A percentile compares a stretch with the other conserved stretches of the same genome.
phyloP scores from a whole-genome alignment of 1,284 basidiomycete species.

The Cryptococcus sp. region DNA sequence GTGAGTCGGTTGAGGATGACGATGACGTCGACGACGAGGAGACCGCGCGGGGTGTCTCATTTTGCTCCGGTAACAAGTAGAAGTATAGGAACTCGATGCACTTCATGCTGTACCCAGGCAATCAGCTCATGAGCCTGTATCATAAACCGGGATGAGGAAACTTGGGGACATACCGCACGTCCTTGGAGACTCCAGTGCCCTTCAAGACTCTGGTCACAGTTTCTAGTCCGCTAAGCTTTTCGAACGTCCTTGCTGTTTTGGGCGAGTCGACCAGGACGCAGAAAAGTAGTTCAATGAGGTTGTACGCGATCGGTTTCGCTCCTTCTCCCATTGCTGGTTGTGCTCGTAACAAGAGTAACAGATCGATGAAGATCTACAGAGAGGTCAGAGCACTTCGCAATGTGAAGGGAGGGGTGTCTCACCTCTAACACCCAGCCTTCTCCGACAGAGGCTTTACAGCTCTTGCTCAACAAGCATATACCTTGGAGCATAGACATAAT shows the following conservation, averaged over 20 bases:
- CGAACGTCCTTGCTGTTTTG: slow-evolving; percentile 70
- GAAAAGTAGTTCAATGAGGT: slow-evolving; percentile 75
- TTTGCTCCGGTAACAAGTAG: slow-evolving; percentile 78
- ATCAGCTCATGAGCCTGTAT: slow-evolving; percentile 1
- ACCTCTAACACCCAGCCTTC: slow-evolving; percentile 73
- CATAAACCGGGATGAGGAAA: not conserved
- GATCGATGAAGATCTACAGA: slow-evolving; percentile 42
- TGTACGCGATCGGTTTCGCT: slow-evolving; percentile 58
- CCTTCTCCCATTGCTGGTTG: slow-evolving; percentile 29
- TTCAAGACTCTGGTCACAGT: slow-evolving; percentile 79
- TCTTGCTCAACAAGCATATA: slow-evolving; percentile 67
- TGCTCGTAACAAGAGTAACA: slow-evolving; percentile 41
- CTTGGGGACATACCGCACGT: slow-evolving; percentile 68
- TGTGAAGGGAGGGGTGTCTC: slow-evolving; percentile 26
- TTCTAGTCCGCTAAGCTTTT: slow-evolving; percentile 72
- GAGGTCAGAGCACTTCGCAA: slow-evolving; percentile 3
- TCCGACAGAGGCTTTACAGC: slow-evolving; percentile 70
- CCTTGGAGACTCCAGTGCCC: slow-evolving; percentile 73
- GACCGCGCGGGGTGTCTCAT: slow-evolving; percentile 21
- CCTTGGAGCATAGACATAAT: slow-evolving; percentile 75
- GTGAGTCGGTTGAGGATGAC: slow-evolving; percentile 26
- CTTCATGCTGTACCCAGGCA: slow-evolving; percentile 69
- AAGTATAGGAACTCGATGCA: slow-evolving; percentile 90
- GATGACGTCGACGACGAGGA: slow-evolving; percentile 27
- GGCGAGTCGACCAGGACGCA: slow-evolving; percentile 82